A percentile compares a stretch with the other conserved stretches of the same genome.
Conservation (phyloP, 306 rosid species). For the Medicago truncatula region MtrunA17r5.0-ANR NC_053049.1:39115501-39116000, state of each 20-base stretch:
- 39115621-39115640: neutral
- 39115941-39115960: conserved; percentile 68
- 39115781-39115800: conserved; percentile 48
- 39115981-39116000: conserved; percentile 70
- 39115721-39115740: conserved; percentile 15
- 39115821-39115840: conserved; percentile 71
- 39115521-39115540: neutral
- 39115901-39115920: conserved; percentile 47
- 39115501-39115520: neutral
- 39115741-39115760: conserved; percentile 4
- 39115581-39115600: neutral
- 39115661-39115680: neutral
- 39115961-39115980: conserved; percentile 63
- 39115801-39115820: conserved; percentile 61
- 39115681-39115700: conserved; percentile 6
- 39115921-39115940: conserved; percentile 71
- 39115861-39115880: conserved; percentile 18
- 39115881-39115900: conserved; percentile 13
- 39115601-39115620: neutral
- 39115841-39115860: conserved; percentile 53
- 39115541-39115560: neutral
- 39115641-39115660: neutral
- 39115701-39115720: conserved; percentile 29
- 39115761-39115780: conserved; percentile 2
- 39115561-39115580: conserved; percentile 11